These are phyloP conservation scores for Flaveria brownii DNA, from an alignment of 129 eudicot species.

Conservation along the genomic window DNA sequence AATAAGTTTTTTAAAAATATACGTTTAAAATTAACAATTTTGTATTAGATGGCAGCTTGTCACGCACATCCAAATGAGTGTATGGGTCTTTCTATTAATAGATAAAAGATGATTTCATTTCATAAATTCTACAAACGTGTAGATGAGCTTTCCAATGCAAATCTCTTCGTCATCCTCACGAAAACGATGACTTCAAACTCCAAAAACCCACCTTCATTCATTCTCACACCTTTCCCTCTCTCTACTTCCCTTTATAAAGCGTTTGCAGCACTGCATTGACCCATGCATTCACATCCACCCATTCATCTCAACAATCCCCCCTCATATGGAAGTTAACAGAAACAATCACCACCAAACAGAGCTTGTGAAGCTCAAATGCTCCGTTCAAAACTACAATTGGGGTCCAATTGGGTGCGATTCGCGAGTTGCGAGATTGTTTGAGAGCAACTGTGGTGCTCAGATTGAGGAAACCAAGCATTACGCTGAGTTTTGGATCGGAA, in stretches of 20 bases:
- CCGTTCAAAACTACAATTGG: slow-evolving; percentile 77
- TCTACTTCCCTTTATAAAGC: slow-evolving; percentile 38
- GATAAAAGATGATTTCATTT: too few relatives aligned
- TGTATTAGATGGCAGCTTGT: too few relatives aligned
- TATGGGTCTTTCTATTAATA: too few relatives aligned
- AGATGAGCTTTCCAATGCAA: neutral
- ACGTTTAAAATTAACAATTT: too few relatives aligned
- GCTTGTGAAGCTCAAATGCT: slow-evolving; percentile 59
- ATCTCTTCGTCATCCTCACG: neutral
- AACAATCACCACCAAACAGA: neutral
- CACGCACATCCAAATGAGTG: too few relatives aligned
- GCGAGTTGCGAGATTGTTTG: slow-evolving; percentile 54
- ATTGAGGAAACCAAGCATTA: slow-evolving; percentile 52
- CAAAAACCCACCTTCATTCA: slow-evolving; percentile 23
- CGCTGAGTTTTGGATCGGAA: slow-evolving; percentile 98
- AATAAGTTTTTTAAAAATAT: too few relatives aligned
- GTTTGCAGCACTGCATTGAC: neutral
- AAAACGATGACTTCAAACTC: slow-evolving; percentile 24
- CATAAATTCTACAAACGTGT: too few relatives aligned
- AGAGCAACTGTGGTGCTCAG: slow-evolving; percentile 41
- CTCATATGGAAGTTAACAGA: slow-evolving; percentile 16
- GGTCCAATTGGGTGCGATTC: slow-evolving; percentile 70
- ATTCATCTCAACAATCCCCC: neutral
- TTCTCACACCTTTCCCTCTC: slow-evolving; percentile 33
- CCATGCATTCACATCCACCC: neutral